Percentiles rank a stretch among this genome's conserved stretches.
phyloP scores from a whole-genome alignment of 208 protist genomes.

The Leishmania major region DNA sequence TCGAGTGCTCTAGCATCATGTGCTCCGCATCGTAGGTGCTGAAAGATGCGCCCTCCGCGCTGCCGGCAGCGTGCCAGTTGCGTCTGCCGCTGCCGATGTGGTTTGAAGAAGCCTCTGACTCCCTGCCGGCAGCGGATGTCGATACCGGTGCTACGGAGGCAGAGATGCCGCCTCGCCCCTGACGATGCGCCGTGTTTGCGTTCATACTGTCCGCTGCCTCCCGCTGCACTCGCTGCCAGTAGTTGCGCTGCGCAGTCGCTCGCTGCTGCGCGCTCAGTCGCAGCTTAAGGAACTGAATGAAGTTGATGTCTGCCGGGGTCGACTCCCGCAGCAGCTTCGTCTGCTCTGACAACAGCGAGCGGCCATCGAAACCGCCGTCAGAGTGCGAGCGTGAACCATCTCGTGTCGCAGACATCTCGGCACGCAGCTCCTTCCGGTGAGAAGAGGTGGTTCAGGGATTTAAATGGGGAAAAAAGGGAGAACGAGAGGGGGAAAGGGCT shows the following conservation, averaged over 20 bases:
- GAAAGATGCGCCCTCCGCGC: neutral
- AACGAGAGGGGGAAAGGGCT: neutral
- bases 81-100: neutral
- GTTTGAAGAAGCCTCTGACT: neutral
- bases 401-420: neutral
- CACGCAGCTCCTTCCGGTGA: neutral
- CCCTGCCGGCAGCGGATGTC: neutral
- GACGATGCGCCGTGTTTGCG: neutral
- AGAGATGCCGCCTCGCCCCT: neutral
- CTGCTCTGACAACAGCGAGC: slow-evolving; percentile 69
- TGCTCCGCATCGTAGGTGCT: neutral
- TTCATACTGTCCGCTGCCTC: neutral
- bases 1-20: neutral
- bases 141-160: neutral
- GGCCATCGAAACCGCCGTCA: slow-evolving; percentile 43
- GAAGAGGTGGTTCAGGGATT: neutral
- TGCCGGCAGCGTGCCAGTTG: neutral
- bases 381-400: neutral
- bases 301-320: slow-evolving; percentile 67
- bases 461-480: neutral
- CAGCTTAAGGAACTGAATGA: slow-evolving; percentile 61
- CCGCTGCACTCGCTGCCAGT: slow-evolving; percentile 35
- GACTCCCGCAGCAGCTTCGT: slow-evolving; percentile 49
- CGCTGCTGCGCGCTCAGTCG: slow-evolving; percentile 67
- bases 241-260: slow-evolving; percentile 67